These are phyloP conservation scores for Solanum commersonii DNA, from an alignment of 257 asterid species.

Conservation along the genomic window DNA sequence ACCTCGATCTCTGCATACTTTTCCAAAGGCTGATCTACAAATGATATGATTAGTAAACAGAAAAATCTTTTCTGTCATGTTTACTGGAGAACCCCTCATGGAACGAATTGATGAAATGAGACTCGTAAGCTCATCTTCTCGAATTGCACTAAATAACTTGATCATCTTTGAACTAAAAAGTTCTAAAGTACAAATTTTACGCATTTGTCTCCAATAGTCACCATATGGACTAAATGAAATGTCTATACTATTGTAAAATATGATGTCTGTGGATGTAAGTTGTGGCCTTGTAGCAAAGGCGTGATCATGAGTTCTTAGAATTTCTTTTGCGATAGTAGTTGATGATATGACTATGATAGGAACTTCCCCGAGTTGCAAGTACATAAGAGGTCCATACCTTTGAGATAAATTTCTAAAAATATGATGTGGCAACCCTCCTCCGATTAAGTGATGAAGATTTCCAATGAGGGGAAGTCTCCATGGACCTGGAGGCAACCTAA, in stretches of 20 bases:
- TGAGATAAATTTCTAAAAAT: no score
- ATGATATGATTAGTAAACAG: neutral
- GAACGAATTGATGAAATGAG: neutral
- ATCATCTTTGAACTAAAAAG: conserved; percentile 9
- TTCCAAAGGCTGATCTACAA: neutral
- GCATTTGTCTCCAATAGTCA: conserved; percentile 25
- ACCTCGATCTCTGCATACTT: neutral
- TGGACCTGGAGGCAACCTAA: neutral
- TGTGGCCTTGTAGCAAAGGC: neutral
- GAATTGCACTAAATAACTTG: neutral
- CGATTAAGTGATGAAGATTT: neutral
- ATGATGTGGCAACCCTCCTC: neutral
- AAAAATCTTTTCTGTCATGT: neutral
- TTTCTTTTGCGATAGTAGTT: neutral
- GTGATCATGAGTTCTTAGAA: neutral
- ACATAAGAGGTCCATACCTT: neutral
- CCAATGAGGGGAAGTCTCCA: neutral
- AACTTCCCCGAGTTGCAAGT: neutral
- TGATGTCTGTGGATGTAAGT: neutral
- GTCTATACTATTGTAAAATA: neutral
- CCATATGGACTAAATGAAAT: neutral
- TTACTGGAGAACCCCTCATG: neutral
- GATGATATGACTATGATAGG: conserved; percentile 16
- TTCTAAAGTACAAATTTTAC: conserved; percentile 11
- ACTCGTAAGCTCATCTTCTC: neutral